phyloP scores from a whole-genome alignment of 2,329 filamentous ascomycete species.

The Alternaria alternata region DNA sequence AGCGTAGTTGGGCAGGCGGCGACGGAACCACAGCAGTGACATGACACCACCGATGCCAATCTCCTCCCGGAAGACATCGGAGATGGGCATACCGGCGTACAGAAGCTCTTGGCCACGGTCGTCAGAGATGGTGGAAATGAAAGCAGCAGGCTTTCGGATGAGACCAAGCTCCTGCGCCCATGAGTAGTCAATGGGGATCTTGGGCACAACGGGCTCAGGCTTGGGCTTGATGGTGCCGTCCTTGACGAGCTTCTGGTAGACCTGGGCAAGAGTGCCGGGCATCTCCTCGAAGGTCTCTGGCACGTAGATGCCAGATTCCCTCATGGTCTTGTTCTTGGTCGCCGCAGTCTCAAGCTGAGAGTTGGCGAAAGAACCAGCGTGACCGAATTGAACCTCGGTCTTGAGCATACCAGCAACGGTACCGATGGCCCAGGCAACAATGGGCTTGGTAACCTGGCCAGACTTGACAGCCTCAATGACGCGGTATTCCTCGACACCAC shows the following conservation, averaged over 20 bases:
- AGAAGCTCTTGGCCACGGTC: constrained; percentile 99
- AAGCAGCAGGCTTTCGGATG: constrained; percentile 98
- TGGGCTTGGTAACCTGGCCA: constrained; percentile 95
- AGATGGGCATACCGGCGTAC: constrained; percentile 99
- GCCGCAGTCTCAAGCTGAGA: constrained; percentile 97
- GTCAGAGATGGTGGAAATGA: constrained; percentile 99
- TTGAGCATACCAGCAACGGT: constrained; percentile 99
- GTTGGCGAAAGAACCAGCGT: constrained; percentile 98
- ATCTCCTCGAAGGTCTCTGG: constrained; percentile 98
- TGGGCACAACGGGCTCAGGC: constrained; percentile 90
- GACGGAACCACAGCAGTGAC: constrained; percentile 99
- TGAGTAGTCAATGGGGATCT: constrained; percentile 99
- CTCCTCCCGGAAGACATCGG: constrained; percentile 99
- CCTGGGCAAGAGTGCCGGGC: constrained; percentile 74
- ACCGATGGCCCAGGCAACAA: constrained; percentile 99
- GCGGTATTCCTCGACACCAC: constrained; percentile 99
- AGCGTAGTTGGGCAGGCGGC: constrained; percentile 92
- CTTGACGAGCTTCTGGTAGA: constrained; percentile 89
- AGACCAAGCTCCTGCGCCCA: constrained; percentile 99
- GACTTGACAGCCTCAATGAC: constrained; percentile 98
- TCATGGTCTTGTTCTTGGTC: constrained; percentile 97
- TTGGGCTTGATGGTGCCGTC: constrained; percentile 85
- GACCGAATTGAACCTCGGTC: constrained; percentile 99
- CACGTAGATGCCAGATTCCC: constrained; percentile 91
- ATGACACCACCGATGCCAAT: constrained; percentile 99